Evolutionary conservation across 805 yeast genomes (phyloP).

Genomic region (Candida pseudofarinosa): DNA sequence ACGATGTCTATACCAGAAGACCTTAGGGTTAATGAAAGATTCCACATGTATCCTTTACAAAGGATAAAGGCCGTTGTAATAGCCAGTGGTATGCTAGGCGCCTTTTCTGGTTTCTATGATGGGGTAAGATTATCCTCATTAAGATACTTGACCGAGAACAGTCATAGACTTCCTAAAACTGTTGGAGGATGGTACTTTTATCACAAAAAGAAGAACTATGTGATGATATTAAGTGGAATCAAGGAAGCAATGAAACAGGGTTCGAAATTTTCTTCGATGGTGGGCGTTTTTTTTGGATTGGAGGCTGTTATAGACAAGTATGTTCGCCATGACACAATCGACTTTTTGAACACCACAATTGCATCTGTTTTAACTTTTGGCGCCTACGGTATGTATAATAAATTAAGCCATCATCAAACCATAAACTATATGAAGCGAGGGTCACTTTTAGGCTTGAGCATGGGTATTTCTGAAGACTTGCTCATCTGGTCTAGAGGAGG

Average conservation of each 20-base stretch:
- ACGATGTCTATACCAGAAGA: not conserved
- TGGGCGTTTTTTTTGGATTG: constrained; percentile 49
- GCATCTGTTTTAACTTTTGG: constrained; percentile 53
- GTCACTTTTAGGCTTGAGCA: constrained; percentile 50
- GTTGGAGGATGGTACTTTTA: constrained; percentile 87
- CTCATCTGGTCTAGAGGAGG: constrained; percentile 58
- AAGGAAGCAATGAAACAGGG: constrained; percentile 43
- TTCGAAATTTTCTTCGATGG: constrained; percentile 34
- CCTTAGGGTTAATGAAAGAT: constrained; percentile 32
- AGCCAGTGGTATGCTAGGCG: constrained; percentile 40
- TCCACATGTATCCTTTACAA: constrained; percentile 46
- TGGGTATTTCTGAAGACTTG: constrained; percentile 67
- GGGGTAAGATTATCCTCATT: constrained; percentile 57
- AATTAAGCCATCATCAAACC: constrained; percentile 42
- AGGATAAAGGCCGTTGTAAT: constrained; percentile 41
- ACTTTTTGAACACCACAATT: constrained; percentile 58
- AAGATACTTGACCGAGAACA: constrained; percentile 70
- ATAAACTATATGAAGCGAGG: constrained; percentile 47
- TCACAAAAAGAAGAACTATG: constrained; percentile 78
- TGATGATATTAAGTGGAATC: constrained; percentile 56
- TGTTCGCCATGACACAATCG: constrained; percentile 45
- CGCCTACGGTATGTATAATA: constrained; percentile 43
- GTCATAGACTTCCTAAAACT: constrained; percentile 73
- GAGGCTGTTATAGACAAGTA: constrained; percentile 59
- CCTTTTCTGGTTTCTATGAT: constrained; percentile 51